These are phyloP conservation scores for Fusarium neocosmosporiellum DNA, from an alignment of 2,329 filamentous ascomycete species.

Conservation along the genomic window DNA sequence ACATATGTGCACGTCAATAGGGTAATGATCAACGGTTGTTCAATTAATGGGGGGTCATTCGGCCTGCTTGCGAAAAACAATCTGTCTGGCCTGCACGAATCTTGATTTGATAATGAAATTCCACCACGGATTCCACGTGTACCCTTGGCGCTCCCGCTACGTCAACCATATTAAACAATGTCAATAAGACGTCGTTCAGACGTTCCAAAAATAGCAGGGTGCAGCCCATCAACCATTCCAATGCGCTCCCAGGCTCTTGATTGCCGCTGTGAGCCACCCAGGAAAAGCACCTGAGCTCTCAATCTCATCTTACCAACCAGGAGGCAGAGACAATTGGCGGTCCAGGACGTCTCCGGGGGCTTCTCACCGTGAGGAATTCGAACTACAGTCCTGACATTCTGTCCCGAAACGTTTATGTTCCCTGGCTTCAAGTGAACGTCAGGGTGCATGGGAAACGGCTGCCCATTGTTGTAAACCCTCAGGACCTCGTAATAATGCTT, in stretches of 20 bases:
- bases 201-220: background rate
- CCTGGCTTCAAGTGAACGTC: slow-evolving; percentile 1
- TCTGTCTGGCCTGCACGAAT: background rate
- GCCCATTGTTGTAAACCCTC: background rate
- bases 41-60: background rate
- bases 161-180: background rate
- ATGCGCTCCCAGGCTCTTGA: background rate
- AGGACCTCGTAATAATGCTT: background rate
- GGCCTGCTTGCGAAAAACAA: background rate
- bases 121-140: background rate
- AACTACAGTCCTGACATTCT: background rate
- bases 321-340: background rate
- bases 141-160: background rate
- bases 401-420: background rate
- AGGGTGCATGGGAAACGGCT: background rate
- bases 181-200: background rate
- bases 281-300: background rate
- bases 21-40: background rate
- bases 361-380: background rate
- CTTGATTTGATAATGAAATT: background rate
- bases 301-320: background rate
- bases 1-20: background rate
- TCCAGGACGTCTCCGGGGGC: background rate
- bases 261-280: background rate
- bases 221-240: background rate